Percentiles rank a stretch among this genome's conserved stretches.
phyloP scores from a whole-genome alignment of 805 yeast species.

The Yarrowia sp. region DNA sequence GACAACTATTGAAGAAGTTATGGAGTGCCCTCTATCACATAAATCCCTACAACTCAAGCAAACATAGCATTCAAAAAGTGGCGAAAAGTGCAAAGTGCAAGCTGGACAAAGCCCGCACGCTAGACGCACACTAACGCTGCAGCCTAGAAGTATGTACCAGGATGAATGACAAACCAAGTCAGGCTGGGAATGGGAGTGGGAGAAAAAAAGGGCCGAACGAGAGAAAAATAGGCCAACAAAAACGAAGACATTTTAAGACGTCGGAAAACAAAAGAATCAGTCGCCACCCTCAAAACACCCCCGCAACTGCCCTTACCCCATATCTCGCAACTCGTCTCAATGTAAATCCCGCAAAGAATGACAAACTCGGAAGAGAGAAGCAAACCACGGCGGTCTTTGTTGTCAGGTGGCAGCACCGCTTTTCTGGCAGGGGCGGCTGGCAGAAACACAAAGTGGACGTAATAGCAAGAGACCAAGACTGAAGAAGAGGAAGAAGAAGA shows the following conservation, averaged over 20 bases:
- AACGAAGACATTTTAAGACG: no score
- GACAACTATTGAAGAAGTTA: no score
- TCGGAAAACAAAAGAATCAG: no score
- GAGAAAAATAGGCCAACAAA: no score
- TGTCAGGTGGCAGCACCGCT: background rate
- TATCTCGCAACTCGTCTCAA: no score
- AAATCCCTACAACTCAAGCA: slow-evolving; percentile 21
- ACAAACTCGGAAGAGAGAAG: slow-evolving; percentile 32
- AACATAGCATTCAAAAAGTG: slow-evolving; percentile 1
- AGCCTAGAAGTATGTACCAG: background rate
- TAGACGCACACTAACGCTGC: background rate
- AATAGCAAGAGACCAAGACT: no score
- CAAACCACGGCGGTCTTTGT: slow-evolving; percentile 9
- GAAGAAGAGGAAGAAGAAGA: no score
- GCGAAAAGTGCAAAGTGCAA: slow-evolving; percentile 9
- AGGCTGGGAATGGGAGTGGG: no score
- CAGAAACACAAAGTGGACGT: background rate
- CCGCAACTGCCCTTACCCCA: no score
- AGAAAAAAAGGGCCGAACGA: no score
- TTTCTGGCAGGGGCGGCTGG: slow-evolving; percentile 18
- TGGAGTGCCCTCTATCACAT: background rate
- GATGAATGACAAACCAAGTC: no score
- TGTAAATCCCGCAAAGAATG: slow-evolving; percentile 27
- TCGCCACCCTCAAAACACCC: no score
- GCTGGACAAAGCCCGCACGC: background rate